Base-by-base conservation (phyloP, 768 basidiomycete species). In the Strobilomyces echinocephalus region DNA sequence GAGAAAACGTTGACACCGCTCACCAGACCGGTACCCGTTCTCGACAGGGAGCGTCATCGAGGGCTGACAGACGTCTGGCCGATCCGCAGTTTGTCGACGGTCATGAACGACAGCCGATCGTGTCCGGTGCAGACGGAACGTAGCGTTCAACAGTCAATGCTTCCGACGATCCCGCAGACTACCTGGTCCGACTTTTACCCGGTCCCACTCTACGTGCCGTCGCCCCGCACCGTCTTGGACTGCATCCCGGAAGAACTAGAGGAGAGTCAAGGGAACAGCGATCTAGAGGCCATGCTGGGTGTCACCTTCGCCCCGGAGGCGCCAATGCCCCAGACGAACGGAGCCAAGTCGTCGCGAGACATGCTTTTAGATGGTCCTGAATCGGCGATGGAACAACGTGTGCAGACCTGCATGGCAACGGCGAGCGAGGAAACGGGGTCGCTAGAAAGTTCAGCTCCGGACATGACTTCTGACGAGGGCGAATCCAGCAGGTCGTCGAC, bases 171-270 rank as follows among this genome's bases (percentile, higher is more conserved):
- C 18, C 57, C 57, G 11, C 63, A 58, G 42, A 65, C 68, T 36
- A 71, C 69, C 18, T 67, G 67, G 68, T 69, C 68, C 44, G 59
- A 63, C 48, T 69, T 71, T 46, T 52, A 65, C 8, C 56, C 58
- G 4, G 59, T 52, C 8, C 46, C 50, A 38, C 54, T 49, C 20
- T 69, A 64, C 40, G 61, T 56, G 12, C 36, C 60, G 31, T 34
- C 54, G 14, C 40, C 62, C 21, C 69, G 61, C 41, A 57, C 56
- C 10, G 39, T 56, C 54, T 43, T 69, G 54, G 36, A 50, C 21
- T 56, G 66, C 20, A 68, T 70, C 60, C 69, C 66, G 2, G 68
- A 69, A 55, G 68, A 71, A 50, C 46, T 26, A 2, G 66, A 71
- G 31, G 62, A 61, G 50, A 69, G 62, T 48, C 57, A 69, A 48